A percentile compares a stretch with the other conserved stretches of the same genome.
Conservation (phyloP, 176 grass and related monocot species). For the Neostapfia colusana region DNA sequence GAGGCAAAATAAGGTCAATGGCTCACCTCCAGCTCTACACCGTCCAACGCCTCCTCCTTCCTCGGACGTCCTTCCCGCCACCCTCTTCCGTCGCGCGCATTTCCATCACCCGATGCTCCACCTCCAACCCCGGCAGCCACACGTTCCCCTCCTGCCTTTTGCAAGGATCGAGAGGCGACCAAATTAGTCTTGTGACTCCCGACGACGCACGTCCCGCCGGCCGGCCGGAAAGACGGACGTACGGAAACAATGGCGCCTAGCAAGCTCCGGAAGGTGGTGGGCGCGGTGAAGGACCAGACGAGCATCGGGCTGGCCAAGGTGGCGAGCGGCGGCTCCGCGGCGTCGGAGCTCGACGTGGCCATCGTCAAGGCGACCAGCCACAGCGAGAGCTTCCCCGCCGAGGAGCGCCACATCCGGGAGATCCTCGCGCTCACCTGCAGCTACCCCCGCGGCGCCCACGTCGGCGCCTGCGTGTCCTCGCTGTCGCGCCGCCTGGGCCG, state of each 20-base stretch:
- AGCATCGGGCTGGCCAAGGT: conserved; percentile 86
- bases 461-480: conserved; percentile 49
- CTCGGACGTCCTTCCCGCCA: conserved; percentile 30
- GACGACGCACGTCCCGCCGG: not conserved
- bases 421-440: conserved; percentile 67
- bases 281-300: conserved; percentile 87
- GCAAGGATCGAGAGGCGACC: not conserved
- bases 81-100: conserved; percentile 34
- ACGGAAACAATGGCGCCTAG: conserved; percentile 57
- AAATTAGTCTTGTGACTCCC: not conserved
- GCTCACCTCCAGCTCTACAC: not conserved
- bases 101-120: conserved; percentile 12
- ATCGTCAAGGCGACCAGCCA: conserved; percentile 85
- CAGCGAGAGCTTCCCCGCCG: conserved; percentile 70
- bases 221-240: not conserved
- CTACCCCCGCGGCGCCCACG: conserved; percentile 49
- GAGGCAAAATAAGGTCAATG: not conserved
- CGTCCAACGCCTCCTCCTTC: conserved; percentile 38
- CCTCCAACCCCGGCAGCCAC: conserved; percentile 9
- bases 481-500: conserved; percentile 65
- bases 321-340: conserved; percentile 35
- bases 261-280: conserved; percentile 74
- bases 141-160: not conserved
- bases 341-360: conserved; percentile 74
- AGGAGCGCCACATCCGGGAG: conserved; percentile 78